These are phyloP conservation scores for Penicillium sp. DNA, from an alignment of 2,329 filamentous ascomycete genomes.

Conservation along the genomic window DNA sequence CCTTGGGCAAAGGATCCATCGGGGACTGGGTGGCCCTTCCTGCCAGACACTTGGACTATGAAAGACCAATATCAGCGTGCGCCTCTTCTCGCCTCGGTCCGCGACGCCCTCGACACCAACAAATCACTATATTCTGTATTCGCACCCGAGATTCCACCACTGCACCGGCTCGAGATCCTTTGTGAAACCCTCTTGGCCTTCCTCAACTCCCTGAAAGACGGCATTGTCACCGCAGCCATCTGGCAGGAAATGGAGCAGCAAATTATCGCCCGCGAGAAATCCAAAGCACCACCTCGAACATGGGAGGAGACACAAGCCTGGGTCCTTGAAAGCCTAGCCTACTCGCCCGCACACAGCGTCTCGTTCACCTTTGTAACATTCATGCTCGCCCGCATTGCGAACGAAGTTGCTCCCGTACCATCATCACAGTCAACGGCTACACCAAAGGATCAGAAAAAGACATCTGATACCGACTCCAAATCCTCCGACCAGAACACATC, in stretches of 20 bases:
- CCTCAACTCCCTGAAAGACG: slow-evolving; percentile 69
- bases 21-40: slow-evolving; percentile 56
- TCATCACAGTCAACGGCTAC: slow-evolving; percentile 12
- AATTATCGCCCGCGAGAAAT: slow-evolving; percentile 48
- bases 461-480: neutral
- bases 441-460: slow-evolving; percentile 2
- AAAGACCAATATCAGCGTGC: slow-evolving; percentile 40
- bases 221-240: slow-evolving; percentile 65
- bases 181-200: slow-evolving; percentile 70
- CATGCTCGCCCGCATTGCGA: slow-evolving; percentile 61
- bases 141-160: slow-evolving; percentile 56
- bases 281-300: slow-evolving; percentile 45
- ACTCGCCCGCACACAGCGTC: slow-evolving; percentile 74
- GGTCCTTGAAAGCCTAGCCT: slow-evolving; percentile 69
- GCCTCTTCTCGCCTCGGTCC: slow-evolving; percentile 43
- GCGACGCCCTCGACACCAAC: slow-evolving; percentile 70
- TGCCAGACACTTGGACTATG: slow-evolving; percentile 47
- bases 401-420: slow-evolving; percentile 49
- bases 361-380: slow-evolving; percentile 82
- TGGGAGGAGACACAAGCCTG: slow-evolving; percentile 55
- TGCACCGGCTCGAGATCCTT: slow-evolving; percentile 70
- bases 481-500: slow-evolving; percentile 2
- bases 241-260: slow-evolving; percentile 66
- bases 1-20: slow-evolving; percentile 51
- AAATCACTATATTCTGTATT: slow-evolving; percentile 58